Evolutionary conservation across 208 protist genomes (phyloP).

Genomic region (Acanthamoeba lenticulata): DNA sequence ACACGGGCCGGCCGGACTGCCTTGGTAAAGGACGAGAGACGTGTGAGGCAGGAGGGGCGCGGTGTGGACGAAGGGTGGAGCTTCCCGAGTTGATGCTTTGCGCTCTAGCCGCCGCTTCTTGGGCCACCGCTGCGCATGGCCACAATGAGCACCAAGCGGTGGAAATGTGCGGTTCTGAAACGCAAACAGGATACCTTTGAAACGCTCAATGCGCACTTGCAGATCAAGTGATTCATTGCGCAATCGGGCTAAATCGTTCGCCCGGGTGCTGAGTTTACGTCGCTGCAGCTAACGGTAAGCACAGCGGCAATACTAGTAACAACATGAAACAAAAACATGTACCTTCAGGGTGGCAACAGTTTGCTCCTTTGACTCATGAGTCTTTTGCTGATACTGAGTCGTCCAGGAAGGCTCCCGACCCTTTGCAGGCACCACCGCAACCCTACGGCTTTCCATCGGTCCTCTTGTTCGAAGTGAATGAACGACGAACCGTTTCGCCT

Average conservation of each 20-base stretch:
- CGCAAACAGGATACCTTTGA: background rate
- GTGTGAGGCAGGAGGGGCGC: background rate
- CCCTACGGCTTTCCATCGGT: no score
- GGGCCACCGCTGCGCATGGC: background rate
- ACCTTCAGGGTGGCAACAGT: no score
- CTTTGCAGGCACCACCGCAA: no score
- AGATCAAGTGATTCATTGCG: background rate
- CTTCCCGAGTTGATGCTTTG: background rate
- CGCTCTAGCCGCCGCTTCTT: background rate
- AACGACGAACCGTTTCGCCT: no score
- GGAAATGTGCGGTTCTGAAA: background rate
- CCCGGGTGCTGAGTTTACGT: background rate
- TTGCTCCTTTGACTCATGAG: no score
- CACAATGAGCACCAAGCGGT: no score
- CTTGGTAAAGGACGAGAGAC: background rate
- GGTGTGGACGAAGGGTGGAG: background rate
- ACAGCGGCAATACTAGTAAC: no score
- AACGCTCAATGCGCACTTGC: slow-evolving; percentile 17
- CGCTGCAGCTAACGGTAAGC: background rate
- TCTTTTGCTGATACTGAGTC: no score
- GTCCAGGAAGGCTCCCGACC: no score
- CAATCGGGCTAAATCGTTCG: background rate
- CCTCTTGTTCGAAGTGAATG: no score
- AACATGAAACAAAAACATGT: no score
- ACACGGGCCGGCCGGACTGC: background rate